Evolutionary conservation across 345 rosid species (phyloP).

Genomic region (Turnera subulata): DNA sequence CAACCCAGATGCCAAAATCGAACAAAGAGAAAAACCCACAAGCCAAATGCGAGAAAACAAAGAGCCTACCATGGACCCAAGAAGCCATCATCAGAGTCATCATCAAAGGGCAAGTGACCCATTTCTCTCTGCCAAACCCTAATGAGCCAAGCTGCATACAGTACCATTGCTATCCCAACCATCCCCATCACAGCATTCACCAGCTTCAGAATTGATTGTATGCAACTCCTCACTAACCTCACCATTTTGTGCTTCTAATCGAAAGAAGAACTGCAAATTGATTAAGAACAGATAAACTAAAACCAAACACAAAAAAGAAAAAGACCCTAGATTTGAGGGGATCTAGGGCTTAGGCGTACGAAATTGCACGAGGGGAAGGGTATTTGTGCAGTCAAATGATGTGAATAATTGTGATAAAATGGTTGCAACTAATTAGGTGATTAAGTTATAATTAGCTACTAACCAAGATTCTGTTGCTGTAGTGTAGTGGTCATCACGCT

Average conservation of each 20-base stretch:
- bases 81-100: slow-evolving; percentile 29
- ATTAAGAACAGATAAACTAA: neutral
- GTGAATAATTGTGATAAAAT: no score
- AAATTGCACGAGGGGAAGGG: no score
- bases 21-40: neutral
- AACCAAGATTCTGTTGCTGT: no score
- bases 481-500: slow-evolving; percentile 49
- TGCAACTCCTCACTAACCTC: slow-evolving; percentile 54
- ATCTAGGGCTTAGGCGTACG: no score
- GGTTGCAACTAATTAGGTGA: no score
- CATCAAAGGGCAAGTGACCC: slow-evolving; percentile 45
- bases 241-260: slow-evolving; percentile 32
- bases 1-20: slow-evolving; percentile 9
- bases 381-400: no score
- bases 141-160: slow-evolving; percentile 70
- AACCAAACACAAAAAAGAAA: neutral
- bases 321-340: neutral
- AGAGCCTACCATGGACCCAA: slow-evolving; percentile 61
- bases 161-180: slow-evolving; percentile 74
- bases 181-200: slow-evolving; percentile 71
- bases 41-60: neutral
- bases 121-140: slow-evolving; percentile 65
- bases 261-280: neutral
- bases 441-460: no score
- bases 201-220: slow-evolving; percentile 70